Percentiles rank a stretch among this genome's conserved stretches.
phyloP scores from a whole-genome alignment of 2,329 filamentous ascomycete species.

The Aspergillus fumigatus region DNA sequence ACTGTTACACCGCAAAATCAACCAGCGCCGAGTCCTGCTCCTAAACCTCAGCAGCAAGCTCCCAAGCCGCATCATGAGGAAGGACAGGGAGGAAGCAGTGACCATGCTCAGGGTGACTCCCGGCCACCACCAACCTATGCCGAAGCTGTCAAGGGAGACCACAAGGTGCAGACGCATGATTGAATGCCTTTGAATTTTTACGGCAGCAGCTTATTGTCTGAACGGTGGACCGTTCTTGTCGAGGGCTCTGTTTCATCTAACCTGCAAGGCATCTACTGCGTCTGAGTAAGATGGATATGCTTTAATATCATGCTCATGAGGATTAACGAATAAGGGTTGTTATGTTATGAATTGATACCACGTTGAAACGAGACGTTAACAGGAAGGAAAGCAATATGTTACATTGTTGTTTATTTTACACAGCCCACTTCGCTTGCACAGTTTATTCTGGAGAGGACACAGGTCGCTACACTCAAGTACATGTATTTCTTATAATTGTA shows the following conservation, averaged over 20 bases:
- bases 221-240: background rate
- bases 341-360: background rate
- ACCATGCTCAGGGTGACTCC: slow-evolving; percentile 33
- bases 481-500: background rate
- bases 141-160: slow-evolving; percentile 81
- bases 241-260: background rate
- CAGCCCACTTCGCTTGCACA: background rate
- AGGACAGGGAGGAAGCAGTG: slow-evolving; percentile 27
- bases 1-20: slow-evolving; percentile 33
- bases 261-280: background rate
- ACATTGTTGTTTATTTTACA: background rate
- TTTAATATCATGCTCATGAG: background rate
- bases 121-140: slow-evolving; percentile 74
- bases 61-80: slow-evolving; percentile 21
- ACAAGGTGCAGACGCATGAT: slow-evolving; percentile 76
- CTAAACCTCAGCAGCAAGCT: slow-evolving; percentile 4
- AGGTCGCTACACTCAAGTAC: background rate
- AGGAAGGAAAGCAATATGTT: background rate
- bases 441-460: background rate
- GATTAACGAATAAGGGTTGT: background rate
- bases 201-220: background rate
- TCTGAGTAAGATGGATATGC: background rate
- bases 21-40: slow-evolving; percentile 6
- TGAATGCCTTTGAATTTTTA: slow-evolving; percentile 28
- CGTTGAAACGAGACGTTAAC: background rate